A percentile compares a stretch with the other conserved stretches of the same genome.
phyloP scores from a whole-genome alignment of 306 rosid genomes.

The Citrullus colocynthis region DNA sequence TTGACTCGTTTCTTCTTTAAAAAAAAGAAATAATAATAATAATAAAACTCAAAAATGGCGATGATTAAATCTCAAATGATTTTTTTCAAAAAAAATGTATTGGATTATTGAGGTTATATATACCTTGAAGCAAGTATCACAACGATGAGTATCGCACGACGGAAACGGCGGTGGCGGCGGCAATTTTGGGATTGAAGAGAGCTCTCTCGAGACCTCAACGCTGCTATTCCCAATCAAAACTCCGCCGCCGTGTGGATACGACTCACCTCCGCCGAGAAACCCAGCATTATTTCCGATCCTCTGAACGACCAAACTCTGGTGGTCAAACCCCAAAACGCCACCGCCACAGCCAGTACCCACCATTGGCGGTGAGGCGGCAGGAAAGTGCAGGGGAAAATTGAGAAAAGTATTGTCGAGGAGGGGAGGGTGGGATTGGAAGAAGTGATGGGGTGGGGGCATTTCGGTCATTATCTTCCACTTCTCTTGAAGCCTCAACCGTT shows the following conservation, averaged over 20 bases:
- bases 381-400: conserved; percentile 25
- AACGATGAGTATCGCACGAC: conserved; percentile 11
- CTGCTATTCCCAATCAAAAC: conserved; percentile 10
- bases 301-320: neutral
- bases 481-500: conserved; percentile 41
- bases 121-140: conserved; percentile 54
- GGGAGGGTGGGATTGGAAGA: conserved; percentile 12
- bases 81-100: too few species aligned
- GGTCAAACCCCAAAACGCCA: neutral
- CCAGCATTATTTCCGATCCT: neutral
- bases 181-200: conserved; percentile 77
- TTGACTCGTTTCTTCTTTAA: conserved; percentile 38
- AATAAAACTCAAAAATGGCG: neutral
- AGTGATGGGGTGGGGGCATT: conserved; percentile 13
- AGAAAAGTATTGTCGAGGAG: neutral
- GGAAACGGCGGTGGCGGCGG: neutral
- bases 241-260: conserved; percentile 14
- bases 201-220: conserved; percentile 56
- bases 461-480: conserved; percentile 23
- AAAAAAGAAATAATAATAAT: too few species aligned
- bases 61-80: too few species aligned
- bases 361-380: conserved; percentile 7
- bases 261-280: neutral
- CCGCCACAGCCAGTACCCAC: conserved; percentile 2
- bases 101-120: neutral